Base-by-base conservation (phyloP, 2,329 filamentous ascomycete genomes). In the Hypomyces perniciosus region DNA sequence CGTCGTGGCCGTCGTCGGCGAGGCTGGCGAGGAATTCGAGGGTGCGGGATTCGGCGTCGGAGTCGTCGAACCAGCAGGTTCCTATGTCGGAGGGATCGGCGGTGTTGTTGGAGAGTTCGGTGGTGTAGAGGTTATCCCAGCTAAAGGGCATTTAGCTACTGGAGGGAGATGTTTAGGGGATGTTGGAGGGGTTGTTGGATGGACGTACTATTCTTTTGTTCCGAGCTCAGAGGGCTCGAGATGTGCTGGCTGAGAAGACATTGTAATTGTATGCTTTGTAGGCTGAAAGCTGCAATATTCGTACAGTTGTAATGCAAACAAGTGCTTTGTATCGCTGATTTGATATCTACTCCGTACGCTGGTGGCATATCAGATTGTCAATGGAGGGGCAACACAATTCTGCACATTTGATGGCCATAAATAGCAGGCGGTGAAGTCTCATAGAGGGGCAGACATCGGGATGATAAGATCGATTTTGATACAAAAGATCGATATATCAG, bases 11-110 rank as follows among this genome's bases (percentile, higher is more conserved):
- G 52, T 65, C 39, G 56, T 70, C 55, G 31, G 63, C 51, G 20
- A 66, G 57, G 30, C 58, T 58, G 60, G 56, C 81, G 65, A 95
- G 78, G 65, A 86, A 90, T 8, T 73, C 68, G 27, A 95, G 70
- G 53, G 95, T 83, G 63, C 91, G 91, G 55, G 84, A 77, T 63
- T 96, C 89, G 55, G 93, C 93, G 63, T 86, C 83, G 31, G 90
- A 88, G 72, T 97, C 93, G 66, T 90, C 86, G 78, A 99, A 99
- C 93, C 93, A 99, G 61, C 93, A 84, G 30, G 90, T 95, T 58
- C 92, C 92, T 53, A 86, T 86, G 73, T 96, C 88, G 51, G 79
- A 70, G 8, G 88, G 82, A 70, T 95, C 83, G 55, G 79, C 68
- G 48, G 80, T 71, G 68, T 91, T 81, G 71, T 93, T 92, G 54